Conservation (phyloP, 106 monocot genomes). For the Allium fistulosum region DNA sequence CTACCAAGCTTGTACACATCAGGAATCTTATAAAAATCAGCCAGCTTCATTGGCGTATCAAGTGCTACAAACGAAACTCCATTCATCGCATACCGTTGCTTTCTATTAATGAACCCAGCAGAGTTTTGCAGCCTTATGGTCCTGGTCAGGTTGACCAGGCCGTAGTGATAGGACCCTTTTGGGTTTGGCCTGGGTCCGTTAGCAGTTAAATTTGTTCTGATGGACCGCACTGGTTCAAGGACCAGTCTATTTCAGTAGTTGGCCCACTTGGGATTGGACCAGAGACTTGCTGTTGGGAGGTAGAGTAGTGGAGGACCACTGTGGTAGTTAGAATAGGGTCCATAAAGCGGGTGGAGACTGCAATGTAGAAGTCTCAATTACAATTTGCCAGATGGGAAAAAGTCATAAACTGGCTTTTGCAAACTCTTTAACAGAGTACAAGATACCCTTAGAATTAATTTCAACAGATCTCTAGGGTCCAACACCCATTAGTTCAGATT, state of each 20-base stretch:
- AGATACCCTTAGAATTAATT: no score
- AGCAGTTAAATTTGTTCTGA: constrained; percentile 64
- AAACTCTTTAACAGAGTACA: no score
- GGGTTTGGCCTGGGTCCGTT: constrained; percentile 87
- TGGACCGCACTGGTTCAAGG: constrained; percentile 71
- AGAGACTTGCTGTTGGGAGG: constrained; percentile 30
- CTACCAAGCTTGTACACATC: constrained; percentile 72
- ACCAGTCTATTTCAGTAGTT: constrained; percentile 53
- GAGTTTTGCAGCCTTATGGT: constrained; percentile 66
- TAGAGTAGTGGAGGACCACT: constrained; percentile 59
- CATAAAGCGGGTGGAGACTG: constrained; percentile 65
- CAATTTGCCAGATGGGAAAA: no score
- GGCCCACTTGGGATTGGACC: constrained; percentile 37
- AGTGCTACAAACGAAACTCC: constrained; percentile 54
- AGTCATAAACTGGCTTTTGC: no score
- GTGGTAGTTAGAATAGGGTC: constrained; percentile 27
- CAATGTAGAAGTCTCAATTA: constrained; percentile 80
- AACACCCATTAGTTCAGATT: no score
- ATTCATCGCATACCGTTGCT: constrained; percentile 68
- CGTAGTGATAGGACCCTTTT: constrained; percentile 85
- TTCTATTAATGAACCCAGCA: constrained; percentile 37
- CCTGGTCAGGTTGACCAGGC: constrained; percentile 44
- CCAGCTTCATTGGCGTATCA: constrained; percentile 74
- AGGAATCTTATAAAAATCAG: constrained; percentile 59
- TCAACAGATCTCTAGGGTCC: no score